Conservation (phyloP, 768 basidiomycete genomes). For the Hygrocybe punicea region DNA sequence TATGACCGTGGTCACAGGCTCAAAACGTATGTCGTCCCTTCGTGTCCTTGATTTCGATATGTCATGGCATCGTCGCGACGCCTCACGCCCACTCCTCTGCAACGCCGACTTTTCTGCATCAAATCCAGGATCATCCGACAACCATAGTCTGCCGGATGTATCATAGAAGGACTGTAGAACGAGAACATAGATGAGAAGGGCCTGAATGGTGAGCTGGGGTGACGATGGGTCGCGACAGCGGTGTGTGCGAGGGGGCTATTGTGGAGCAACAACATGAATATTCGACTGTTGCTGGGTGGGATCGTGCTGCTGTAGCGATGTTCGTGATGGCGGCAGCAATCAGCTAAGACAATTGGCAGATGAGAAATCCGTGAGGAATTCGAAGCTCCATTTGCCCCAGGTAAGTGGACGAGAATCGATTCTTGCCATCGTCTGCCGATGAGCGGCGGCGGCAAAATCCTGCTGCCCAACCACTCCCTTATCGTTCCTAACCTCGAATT, state of each 20-base stretch:
- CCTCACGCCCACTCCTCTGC: not conserved
- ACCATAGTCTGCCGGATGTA: constrained; percentile 2
- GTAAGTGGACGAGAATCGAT: too few relatives aligned
- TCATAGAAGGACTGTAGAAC: constrained; percentile 13
- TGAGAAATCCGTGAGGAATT: too few relatives aligned
- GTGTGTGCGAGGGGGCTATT: not conserved
- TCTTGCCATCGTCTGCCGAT: not conserved
- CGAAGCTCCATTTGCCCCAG: too few relatives aligned
- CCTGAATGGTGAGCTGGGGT: constrained; percentile 41
- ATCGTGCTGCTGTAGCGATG: too few relatives aligned
- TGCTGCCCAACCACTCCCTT: constrained; percentile 43
- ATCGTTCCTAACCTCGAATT: constrained; percentile 28
- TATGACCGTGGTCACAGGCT: constrained; percentile 21
- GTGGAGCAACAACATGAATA: not conserved
- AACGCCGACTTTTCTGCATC: constrained; percentile 1
- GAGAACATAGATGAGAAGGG: constrained; percentile 21
- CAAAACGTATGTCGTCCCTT: constrained; percentile 22
- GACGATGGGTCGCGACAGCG: not conserved
- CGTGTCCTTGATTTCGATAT: constrained; percentile 12
- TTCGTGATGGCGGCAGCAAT: too few relatives aligned
- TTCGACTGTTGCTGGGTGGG: too few relatives aligned
- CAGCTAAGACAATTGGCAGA: too few relatives aligned
- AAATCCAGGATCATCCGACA: not conserved
- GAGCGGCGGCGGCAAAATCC: not conserved
- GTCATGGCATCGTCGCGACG: not conserved